Conservation (phyloP, 108 stramenopile genomes). For the Skeletonema marinoi region DNA sequence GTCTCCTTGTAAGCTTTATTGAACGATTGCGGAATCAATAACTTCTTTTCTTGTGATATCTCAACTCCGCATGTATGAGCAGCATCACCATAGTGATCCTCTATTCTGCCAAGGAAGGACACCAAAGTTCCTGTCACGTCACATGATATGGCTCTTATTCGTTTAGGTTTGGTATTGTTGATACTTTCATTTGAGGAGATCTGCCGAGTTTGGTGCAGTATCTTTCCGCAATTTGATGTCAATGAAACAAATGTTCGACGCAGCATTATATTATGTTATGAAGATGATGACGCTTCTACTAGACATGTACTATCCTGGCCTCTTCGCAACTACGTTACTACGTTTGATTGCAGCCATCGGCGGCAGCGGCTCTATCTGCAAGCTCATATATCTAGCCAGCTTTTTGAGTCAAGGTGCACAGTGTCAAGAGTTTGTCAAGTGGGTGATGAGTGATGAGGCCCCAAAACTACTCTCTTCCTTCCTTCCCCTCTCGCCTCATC, state of each 20-base stretch:
- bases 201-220: neutral
- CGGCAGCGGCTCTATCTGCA: too few species aligned
- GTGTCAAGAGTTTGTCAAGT: too few species aligned
- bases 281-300: too few species aligned
- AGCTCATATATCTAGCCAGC: too few species aligned
- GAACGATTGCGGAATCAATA: slow-evolving; percentile 36
- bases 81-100: slow-evolving; percentile 71
- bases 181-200: neutral
- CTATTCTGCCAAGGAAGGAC: slow-evolving; percentile 64
- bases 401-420: too few species aligned
- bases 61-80: slow-evolving; percentile 61
- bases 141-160: slow-evolving; percentile 67
- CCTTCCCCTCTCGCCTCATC: too few species aligned
- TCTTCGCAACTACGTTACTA: too few species aligned
- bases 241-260: neutral
- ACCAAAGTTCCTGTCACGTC: slow-evolving; percentile 78
- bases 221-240: neutral
- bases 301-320: too few species aligned
- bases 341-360: too few species aligned
- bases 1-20: slow-evolving; percentile 59
- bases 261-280: too few species aligned
- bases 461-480: too few species aligned
- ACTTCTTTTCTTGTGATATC: slow-evolving; percentile 24
- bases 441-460: too few species aligned
- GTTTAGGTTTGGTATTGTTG: neutral